A percentile compares a stretch with the other conserved stretches of the same genome.
Evolutionary conservation across 306 rosid species (phyloP).

Genomic region (Cicer bijugum): DNA sequence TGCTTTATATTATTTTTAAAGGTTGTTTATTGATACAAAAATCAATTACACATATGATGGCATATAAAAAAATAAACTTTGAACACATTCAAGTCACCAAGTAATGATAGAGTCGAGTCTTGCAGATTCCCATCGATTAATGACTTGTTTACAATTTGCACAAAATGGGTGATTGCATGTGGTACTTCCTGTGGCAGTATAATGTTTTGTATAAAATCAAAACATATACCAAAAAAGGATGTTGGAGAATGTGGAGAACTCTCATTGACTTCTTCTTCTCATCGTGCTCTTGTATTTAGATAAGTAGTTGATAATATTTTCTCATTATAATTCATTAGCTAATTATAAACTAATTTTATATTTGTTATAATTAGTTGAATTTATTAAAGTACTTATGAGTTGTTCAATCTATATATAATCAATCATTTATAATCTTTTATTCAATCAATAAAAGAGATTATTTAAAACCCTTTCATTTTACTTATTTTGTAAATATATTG

Average conservation of each 20-base stretch:
- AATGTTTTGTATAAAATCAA: background rate
- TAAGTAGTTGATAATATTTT: too few species aligned
- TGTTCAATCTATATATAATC: too few species aligned
- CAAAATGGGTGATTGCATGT: constrained; percentile 31
- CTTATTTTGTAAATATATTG: too few species aligned
- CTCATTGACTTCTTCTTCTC: background rate
- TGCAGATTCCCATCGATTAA: background rate
- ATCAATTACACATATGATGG: background rate
- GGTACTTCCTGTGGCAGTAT: background rate
- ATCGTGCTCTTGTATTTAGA: too few species aligned
- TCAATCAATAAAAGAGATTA: too few species aligned
- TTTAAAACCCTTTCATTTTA: too few species aligned
- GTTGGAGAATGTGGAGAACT: background rate
- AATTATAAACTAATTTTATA: too few species aligned
- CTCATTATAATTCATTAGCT: too few species aligned
- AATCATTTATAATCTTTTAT: too few species aligned
- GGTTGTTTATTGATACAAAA: background rate
- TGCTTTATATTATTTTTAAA: background rate
- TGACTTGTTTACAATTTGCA: background rate
- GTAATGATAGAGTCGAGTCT: background rate
- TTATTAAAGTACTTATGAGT: too few species aligned
- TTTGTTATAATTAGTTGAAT: too few species aligned
- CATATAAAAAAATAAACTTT: background rate
- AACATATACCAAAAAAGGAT: constrained; percentile 4
- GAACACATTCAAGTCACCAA: background rate